Base-by-base conservation (phyloP, 495 filamentous ascomycete genomes). In the Tetracladium marchalianum region DNA sequence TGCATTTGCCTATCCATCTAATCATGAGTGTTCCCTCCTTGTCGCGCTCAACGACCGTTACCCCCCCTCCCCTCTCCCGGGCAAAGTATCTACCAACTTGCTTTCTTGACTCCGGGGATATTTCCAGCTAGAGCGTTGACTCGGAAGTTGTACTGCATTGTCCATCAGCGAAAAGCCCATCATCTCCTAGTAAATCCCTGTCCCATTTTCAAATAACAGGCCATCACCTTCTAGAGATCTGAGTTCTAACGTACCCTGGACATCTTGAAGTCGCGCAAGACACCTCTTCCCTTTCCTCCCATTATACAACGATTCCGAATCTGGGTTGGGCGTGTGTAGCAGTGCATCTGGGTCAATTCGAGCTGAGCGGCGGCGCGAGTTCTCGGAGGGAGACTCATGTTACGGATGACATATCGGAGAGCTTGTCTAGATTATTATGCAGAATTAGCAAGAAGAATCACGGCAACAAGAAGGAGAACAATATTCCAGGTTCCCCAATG, bases 81-180 rank as follows among this genome's bases (percentile, higher is more conserved):
- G n/a, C n/a, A 27, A 27, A 27, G 7, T 31, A 15, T 42, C 37
- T 60, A 97, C 92, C 92, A 98, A 62, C 83, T 88, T 8, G 93
- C 92, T 72, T 96, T 97, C 72, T 80, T 85, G 36, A 97, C 92
- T 43, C 92, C 92, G 0, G 92, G 92, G 32, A 98, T 61, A 46
- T 88, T 79, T 45, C 93, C 92, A n/a, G 72, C 80, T 39, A 95
- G 62, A 2, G 93, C 92, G 63, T 95, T 80, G 66, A 90, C 66
- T 61, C 92, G 73, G 71, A 98, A 97, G 69, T 87, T 85, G 69
- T 73, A 98, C 90, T 97, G 44, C 3, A 33, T 49, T 72, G 37
- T 73, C 60, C 46, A 31, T 32, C 22, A 49, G 19, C 12, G 43
- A 31, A n/a, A 31, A 40, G 12, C 41, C 19, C 43, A 5, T 35